Evolutionary conservation across 2,329 filamentous ascomycete genomes (phyloP), one percentile per base, ranked within the genome.

Genomic region (Trichoderma sp.): DNA sequence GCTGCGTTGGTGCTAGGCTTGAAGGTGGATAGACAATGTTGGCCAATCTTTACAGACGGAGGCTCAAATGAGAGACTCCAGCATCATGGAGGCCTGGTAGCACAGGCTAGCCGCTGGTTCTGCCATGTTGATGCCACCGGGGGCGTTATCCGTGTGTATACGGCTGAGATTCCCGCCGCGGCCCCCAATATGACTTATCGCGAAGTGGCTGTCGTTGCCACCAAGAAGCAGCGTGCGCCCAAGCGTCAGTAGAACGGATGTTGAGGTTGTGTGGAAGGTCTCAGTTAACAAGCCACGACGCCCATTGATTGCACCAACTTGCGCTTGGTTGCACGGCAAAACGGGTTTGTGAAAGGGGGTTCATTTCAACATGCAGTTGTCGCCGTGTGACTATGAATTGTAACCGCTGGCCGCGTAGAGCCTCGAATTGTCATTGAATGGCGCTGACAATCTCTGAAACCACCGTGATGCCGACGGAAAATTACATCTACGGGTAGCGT

Each of bases 111-210:
- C 46, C 21, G n/a, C 46, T 16, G 0, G 10, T 11, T 30, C 16
- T 43, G 49, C 24, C 16, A 28, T 13, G 34, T 43, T 30, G 49
- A 24, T 13, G 13, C 4, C 43, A 30, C 28, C 26, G 21, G 30
- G 30, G 30, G 39, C 30, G n/a, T 32, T 54, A n/a, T 46, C 18
- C 54, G 54, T 11, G n/a, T 49, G 46, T 18, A 55, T 58, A 34
- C 51, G 24, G 52, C 52, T 66, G 63, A 24, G 28, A 37, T 34
- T 24, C 26, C 55, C 49, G 51, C 46, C 60, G 32, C 39, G 24
- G 63, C 63, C 52, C 52, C 63, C 37, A 58, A 66, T 46, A 52
- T 52, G 52, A 66, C 39, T 39, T 58, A 54, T 66, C 63, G 56
- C 3, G 34, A 66, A 24, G 24, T 16, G 34, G 51, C 32, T 46